Percentiles rank a stretch among this genome's conserved stretches.
phyloP scores from a whole-genome alignment of 1,139 yeast species.

The Zygotorulaspora mrakii region DNA sequence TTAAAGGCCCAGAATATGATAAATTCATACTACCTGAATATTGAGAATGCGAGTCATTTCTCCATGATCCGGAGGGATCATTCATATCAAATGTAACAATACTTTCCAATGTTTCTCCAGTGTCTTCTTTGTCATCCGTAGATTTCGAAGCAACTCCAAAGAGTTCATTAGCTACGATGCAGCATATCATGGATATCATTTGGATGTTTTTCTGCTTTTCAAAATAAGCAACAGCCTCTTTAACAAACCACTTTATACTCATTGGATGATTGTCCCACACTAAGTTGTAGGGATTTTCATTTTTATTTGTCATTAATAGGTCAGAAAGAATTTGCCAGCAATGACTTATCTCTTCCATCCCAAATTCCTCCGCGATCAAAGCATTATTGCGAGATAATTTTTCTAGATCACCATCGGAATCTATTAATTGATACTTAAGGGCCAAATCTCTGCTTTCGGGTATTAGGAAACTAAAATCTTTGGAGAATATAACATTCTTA shows the following conservation, averaged over 20 bases:
- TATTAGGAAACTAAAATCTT: slow-evolving; percentile 64
- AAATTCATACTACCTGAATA: slow-evolving; percentile 18
- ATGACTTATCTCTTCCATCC: slow-evolving; percentile 59
- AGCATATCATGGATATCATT: slow-evolving; percentile 86
- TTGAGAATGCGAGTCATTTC: slow-evolving; percentile 18
- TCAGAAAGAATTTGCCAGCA: slow-evolving; percentile 68
- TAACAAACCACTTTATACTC: slow-evolving; percentile 72
- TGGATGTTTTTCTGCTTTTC: slow-evolving; percentile 67
- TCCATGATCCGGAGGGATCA: slow-evolving; percentile 12
- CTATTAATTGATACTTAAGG: slow-evolving; percentile 65
- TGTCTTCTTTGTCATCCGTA: background rate
- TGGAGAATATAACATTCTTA: slow-evolving; percentile 56
- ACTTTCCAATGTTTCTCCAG: slow-evolving; percentile 17
- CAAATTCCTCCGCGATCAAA: slow-evolving; percentile 63
- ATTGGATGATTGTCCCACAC: slow-evolving; percentile 83
- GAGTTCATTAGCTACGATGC: slow-evolving; percentile 44
- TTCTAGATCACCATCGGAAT: slow-evolving; percentile 52
- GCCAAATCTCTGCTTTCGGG: slow-evolving; percentile 81
- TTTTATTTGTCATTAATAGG: slow-evolving; percentile 29
- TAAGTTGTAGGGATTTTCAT: slow-evolving; percentile 38
- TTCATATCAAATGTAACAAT: slow-evolving; percentile 20
- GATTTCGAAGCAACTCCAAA: slow-evolving; percentile 5
- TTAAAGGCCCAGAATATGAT: slow-evolving; percentile 10
- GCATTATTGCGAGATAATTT: slow-evolving; percentile 67
- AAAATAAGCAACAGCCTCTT: slow-evolving; percentile 60